These are phyloP conservation scores for Symmetrospora coprosmae DNA, from an alignment of 768 basidiomycete genomes.

Conservation along the genomic window DNA sequence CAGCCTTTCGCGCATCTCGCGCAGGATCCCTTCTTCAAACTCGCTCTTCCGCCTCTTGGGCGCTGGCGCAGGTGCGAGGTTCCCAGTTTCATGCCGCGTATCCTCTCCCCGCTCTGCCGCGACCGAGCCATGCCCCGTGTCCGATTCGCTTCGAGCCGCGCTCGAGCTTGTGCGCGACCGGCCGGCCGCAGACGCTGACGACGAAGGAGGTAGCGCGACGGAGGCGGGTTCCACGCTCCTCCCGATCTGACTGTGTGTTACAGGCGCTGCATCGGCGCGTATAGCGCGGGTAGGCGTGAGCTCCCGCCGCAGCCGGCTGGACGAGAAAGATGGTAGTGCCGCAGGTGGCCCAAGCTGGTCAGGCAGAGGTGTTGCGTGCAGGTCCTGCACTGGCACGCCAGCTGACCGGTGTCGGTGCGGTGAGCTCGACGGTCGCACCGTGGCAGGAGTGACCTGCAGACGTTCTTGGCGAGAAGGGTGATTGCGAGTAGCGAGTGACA, in stretches of 20 bases:
- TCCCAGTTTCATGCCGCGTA: background rate
- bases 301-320: no score
- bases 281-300: no score
- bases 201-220: conserved; percentile 10
- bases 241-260: background rate
- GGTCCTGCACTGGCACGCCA: no score
- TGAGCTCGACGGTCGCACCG: background rate
- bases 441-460: background rate
- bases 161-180: no score
- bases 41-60: background rate
- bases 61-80: background rate
- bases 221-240: background rate
- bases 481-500: background rate
- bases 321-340: no score
- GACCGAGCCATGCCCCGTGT: no score
- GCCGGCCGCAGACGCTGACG: background rate
- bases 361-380: no score
- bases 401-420: no score
- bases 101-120: no score
- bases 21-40: conserved; percentile 2
- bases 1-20: conserved; percentile 13
- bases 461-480: background rate
- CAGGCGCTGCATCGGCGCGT: no score
- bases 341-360: no score
- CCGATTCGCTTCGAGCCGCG: no score